These are phyloP conservation scores for Cryptococcus sp. DNA, from an alignment of 1,284 basidiomycete genomes.

Conservation along the genomic window DNA sequence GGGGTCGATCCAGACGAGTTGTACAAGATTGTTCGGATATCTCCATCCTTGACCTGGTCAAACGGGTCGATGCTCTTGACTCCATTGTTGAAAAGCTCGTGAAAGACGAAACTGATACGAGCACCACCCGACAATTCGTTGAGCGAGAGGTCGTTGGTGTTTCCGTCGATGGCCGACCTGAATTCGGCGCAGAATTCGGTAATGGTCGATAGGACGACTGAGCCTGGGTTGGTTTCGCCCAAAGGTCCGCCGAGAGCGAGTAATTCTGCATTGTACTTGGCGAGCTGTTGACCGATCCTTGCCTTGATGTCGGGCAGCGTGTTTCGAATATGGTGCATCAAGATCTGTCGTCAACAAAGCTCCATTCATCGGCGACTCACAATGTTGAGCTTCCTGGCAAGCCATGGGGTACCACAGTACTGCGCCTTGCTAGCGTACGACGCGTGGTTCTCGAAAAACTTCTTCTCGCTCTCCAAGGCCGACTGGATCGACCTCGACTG, in stretches of 20 bases:
- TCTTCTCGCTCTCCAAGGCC: conserved; percentile 82
- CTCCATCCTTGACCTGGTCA: conserved; percentile 96
- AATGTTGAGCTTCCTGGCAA: conserved; percentile 93
- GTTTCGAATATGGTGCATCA: conserved; percentile 96
- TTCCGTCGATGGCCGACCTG: conserved; percentile 92
- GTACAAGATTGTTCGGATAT: conserved; percentile 91
- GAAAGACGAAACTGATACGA: conserved; percentile 96
- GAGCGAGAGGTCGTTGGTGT: conserved; percentile 86
- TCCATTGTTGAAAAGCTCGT: conserved; percentile 95
- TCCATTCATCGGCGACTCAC: conserved; percentile 50
- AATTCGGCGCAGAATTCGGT: conserved; percentile 97
- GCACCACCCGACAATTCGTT: conserved; percentile 97
- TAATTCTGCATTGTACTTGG: conserved; percentile 82
- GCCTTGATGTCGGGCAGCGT: conserved; percentile 96
- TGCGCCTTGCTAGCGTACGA: conserved; percentile 90
- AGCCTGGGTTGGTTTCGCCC: conserved; percentile 76
- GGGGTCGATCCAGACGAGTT: conserved; percentile 97
- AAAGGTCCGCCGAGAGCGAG: conserved; percentile 76
- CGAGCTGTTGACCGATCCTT: conserved; percentile 77
- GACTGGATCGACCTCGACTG: conserved; percentile 71
- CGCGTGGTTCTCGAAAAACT: conserved; percentile 88
- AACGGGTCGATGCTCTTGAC: conserved; percentile 95
- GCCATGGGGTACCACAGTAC: conserved; percentile 96
- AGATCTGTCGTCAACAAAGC: conserved; percentile 56
- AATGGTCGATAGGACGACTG: conserved; percentile 88